A percentile compares a stretch with the other conserved stretches of the same genome.
Conservation (phyloP, 176 grass and related monocot genomes). For the Musa beccarii region DNA sequence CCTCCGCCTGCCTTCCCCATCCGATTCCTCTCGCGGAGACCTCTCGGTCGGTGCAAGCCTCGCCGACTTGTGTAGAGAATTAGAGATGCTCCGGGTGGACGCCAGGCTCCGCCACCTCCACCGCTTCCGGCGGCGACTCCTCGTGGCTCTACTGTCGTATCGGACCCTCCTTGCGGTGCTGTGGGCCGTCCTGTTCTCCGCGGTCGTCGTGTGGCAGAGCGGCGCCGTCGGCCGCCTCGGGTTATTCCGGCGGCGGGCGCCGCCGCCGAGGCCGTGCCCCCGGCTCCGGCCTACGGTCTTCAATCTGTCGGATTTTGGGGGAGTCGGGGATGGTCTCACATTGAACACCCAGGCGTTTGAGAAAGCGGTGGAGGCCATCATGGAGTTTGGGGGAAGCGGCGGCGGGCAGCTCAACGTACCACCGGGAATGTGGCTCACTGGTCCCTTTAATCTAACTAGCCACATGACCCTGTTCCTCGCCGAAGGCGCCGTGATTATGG, state of each 20-base stretch:
- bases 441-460: constrained; percentile 89
- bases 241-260: constrained; percentile 38
- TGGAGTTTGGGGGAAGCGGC: constrained; percentile 32
- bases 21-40: background rate
- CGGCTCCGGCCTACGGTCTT: constrained; percentile 11
- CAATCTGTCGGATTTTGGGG: constrained; percentile 21
- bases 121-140: constrained; percentile 29
- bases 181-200: constrained; percentile 47
- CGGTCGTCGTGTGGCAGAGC: constrained; percentile 64
- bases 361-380: constrained; percentile 46
- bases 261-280: constrained; percentile 16
- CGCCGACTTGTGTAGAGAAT: constrained; percentile 16
- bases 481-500: constrained; percentile 54
- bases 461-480: constrained; percentile 83
- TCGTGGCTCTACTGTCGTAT: constrained; percentile 16
- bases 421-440: constrained; percentile 60
- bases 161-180: constrained; percentile 31
- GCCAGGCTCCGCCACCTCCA: constrained; percentile 21
- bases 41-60: constrained; percentile 26
- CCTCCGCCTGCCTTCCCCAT: background rate
- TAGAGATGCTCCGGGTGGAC: constrained; percentile 15
- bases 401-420: constrained; percentile 61
- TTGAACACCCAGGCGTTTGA: constrained; percentile 28
- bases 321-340: constrained; percentile 13
- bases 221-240: constrained; percentile 29